phyloP scores from a whole-genome alignment of 2,329 filamentous ascomycete species.

The Byssochlamys sp. region DNA sequence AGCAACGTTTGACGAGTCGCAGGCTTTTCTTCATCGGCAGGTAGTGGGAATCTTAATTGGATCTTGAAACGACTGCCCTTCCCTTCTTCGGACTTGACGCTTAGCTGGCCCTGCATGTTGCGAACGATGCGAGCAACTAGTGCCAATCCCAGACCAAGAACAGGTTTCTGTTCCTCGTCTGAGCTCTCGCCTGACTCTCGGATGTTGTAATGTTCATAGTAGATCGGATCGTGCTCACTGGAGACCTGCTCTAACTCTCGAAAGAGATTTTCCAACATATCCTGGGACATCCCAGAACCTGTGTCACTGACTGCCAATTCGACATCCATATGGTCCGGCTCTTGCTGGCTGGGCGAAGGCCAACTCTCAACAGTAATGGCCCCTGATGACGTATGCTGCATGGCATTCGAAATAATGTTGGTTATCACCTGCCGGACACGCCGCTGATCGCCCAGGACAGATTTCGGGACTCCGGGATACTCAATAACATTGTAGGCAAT shows the following conservation, averaged over 20 bases:
- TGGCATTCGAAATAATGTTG: slow-evolving; percentile 75
- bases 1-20: not conserved
- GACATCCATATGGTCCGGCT: slow-evolving; percentile 51
- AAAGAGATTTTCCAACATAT: slow-evolving; percentile 51
- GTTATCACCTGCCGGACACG: slow-evolving; percentile 72
- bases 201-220: slow-evolving; percentile 19
- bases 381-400: slow-evolving; percentile 64
- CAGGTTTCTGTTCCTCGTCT: slow-evolving; percentile 30
- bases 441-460: slow-evolving; percentile 68
- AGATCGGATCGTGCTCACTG: slow-evolving; percentile 41
- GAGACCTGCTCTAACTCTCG: slow-evolving; percentile 58
- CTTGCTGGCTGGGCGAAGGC: slow-evolving; percentile 36
- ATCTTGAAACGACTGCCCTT: slow-evolving; percentile 76
- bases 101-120: slow-evolving; percentile 84
- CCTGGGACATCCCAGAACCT: slow-evolving; percentile 53
- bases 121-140: slow-evolving; percentile 74
- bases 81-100: slow-evolving; percentile 72
- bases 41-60: slow-evolving; percentile 64
- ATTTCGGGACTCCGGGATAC: slow-evolving; percentile 58
- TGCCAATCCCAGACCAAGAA: slow-evolving; percentile 72
- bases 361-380: slow-evolving; percentile 62
- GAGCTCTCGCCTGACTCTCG: slow-evolving; percentile 23
- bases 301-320: slow-evolving; percentile 71
- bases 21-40: slow-evolving; percentile 25
- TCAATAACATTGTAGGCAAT: slow-evolving; percentile 60